Conservation (phyloP, 2,329 filamentous ascomycete genomes). For the Penicillium sp. region DNA sequence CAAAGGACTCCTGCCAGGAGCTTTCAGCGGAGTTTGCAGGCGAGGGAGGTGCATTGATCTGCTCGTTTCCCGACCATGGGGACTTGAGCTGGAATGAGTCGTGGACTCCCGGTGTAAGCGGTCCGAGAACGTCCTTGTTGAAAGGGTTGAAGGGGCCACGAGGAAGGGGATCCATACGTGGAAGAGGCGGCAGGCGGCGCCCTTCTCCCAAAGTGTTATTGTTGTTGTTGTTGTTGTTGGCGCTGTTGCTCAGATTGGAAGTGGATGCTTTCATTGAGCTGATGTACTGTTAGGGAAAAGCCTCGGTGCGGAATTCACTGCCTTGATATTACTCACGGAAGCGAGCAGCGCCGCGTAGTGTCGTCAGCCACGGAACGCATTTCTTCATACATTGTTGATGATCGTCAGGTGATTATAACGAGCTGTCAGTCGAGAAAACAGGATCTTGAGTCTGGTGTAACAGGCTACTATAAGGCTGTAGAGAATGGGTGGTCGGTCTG, state of each 20-base stretch:
- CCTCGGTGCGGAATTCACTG: neutral
- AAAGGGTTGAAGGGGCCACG: conserved; percentile 36
- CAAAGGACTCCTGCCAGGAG: conserved; percentile 32
- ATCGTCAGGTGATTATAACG: too few relatives aligned
- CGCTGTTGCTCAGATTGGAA: conserved; percentile 14
- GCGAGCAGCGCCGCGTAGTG: conserved; percentile 27
- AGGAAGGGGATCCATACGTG: conserved; percentile 32
- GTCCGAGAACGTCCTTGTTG: conserved; percentile 23
- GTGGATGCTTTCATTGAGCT: conserved; percentile 18
- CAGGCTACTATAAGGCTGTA: too few relatives aligned
- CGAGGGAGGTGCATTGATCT: conserved; percentile 30
- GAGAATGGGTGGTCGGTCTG: too few relatives aligned
- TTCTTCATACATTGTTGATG: conserved; percentile 25
- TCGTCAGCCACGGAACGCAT: conserved; percentile 26
- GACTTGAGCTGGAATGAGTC: conserved; percentile 32
- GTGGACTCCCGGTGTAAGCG: conserved; percentile 30
- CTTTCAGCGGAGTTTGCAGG: conserved; percentile 35
- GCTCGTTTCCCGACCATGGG: conserved; percentile 25
- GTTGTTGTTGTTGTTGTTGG: too few relatives aligned
- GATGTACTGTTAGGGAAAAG: neutral
- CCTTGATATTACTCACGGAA: conserved; percentile 26
- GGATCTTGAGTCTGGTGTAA: too few relatives aligned
- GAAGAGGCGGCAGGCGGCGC: conserved; percentile 34
- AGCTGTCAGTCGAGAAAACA: too few relatives aligned
- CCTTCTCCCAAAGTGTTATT: conserved; percentile 26